A percentile compares a stretch with the other conserved stretches of the same genome.
phyloP scores from a whole-genome alignment of 495 filamentous ascomycete species.

The Podospora anserina region DNA sequence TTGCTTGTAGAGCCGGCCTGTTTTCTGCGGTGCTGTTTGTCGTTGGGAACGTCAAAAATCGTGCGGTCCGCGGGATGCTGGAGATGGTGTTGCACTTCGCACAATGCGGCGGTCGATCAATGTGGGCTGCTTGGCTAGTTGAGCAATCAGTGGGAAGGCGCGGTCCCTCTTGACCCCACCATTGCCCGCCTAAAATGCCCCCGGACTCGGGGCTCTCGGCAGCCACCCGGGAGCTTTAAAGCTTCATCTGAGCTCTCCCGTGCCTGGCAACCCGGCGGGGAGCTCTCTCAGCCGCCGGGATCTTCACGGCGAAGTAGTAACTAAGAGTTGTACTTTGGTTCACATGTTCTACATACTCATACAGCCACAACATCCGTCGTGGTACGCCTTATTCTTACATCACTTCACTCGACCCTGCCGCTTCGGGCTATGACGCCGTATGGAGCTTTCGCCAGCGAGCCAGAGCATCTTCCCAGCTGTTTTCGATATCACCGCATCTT shows the following conservation, averaged over 20 bases:
- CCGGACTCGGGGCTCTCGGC: slow-evolving; percentile 1
- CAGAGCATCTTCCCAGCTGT: slow-evolving; percentile 61
- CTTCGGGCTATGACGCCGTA: neutral
- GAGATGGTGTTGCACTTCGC: neutral
- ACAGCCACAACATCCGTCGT: neutral
- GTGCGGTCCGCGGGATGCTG: neutral
- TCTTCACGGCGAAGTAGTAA: neutral
- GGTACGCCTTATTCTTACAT: neutral
- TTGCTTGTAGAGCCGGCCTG: neutral
- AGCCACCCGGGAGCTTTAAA: neutral
- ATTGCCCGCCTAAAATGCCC: neutral
- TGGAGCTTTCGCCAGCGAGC: slow-evolving; percentile 39
- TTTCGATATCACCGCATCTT: slow-evolving; percentile 61
- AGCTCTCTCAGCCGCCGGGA: neutral
- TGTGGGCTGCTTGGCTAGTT: neutral
- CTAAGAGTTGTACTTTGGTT: neutral
- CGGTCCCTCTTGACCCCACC: slow-evolving; percentile 6
- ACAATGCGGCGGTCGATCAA: neutral
- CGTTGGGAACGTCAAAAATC: neutral
- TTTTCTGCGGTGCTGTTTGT: neutral
- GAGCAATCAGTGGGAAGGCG: neutral
- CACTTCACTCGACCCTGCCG: neutral
- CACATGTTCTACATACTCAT: neutral
- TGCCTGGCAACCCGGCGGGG: neutral
- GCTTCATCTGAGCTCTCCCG: neutral